These are phyloP conservation scores for Nephelium lappaceum DNA, from an alignment of 345 rosid species.

Conservation along the genomic window DNA sequence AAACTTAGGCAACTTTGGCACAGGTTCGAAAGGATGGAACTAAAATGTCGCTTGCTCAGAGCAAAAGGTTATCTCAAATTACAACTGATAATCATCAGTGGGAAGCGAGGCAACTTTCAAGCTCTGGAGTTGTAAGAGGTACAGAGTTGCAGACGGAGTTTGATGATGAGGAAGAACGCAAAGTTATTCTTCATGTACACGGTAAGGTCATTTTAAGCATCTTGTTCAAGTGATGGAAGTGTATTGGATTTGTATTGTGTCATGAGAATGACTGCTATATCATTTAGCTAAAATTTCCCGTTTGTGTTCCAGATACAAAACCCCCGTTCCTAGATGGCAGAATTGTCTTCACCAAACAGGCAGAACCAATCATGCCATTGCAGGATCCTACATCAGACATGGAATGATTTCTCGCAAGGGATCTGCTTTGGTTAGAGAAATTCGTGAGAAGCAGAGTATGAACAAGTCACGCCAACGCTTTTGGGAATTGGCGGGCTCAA, in stretches of 20 bases:
- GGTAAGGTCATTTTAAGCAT: constrained; percentile 52
- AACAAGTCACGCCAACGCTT: constrained; percentile 90
- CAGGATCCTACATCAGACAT: constrained; percentile 98
- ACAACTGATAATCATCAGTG: constrained; percentile 95
- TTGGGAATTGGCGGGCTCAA: constrained; percentile 99
- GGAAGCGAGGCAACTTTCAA: constrained; percentile 96
- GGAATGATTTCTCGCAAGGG: constrained; percentile 98
- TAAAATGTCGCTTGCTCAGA: constrained; percentile 92
- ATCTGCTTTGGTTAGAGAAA: constrained; percentile 83
- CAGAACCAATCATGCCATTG: constrained; percentile 94
- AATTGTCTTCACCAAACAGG: constrained; percentile 95
- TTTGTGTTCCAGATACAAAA: constrained; percentile 65
- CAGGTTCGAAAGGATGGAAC: constrained; percentile 89
- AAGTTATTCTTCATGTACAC: constrained; percentile 88
- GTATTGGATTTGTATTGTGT: neutral
- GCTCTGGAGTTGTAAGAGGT: constrained; percentile 98
- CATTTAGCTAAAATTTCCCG: constrained; percentile 22
- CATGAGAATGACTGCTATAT: neutral
- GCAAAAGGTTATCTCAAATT: constrained; percentile 87
- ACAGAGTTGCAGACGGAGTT: constrained; percentile 94
- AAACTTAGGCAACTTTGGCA: neutral
- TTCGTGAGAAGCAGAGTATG: constrained; percentile 89
- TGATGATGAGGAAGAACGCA: constrained; percentile 91
- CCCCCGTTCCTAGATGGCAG: constrained; percentile 99
- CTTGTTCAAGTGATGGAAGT: constrained; percentile 10